phyloP scores from a whole-genome alignment of 106 monocot genomes.

The Acorus gramineus region DNA sequence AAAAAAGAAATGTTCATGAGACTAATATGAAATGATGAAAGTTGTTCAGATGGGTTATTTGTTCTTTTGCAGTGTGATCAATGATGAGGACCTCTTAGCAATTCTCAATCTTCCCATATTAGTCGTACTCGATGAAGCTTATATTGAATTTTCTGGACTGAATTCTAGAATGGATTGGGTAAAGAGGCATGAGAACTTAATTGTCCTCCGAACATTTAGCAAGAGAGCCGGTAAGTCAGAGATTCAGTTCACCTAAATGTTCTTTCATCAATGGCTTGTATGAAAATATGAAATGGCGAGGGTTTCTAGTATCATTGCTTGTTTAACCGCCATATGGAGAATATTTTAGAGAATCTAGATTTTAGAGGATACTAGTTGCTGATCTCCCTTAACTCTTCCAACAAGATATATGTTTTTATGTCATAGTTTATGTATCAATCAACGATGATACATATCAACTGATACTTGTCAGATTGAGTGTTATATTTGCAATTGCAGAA shows the following conservation, averaged over 20 bases:
- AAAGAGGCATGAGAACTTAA: constrained; percentile 92
- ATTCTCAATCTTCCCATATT: constrained; percentile 76
- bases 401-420: no score
- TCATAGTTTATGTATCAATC: no score
- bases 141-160: constrained; percentile 85
- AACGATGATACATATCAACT: no score
- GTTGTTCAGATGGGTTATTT: not conserved
- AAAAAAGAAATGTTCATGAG: not conserved
- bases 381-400: no score
- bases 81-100: constrained; percentile 66
- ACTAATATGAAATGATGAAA: not conserved
- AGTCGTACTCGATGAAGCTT: constrained; percentile 96
- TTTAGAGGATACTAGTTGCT: no score
- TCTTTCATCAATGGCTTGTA: no score
- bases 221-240: constrained; percentile 77
- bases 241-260: not conserved
- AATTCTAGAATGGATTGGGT: constrained; percentile 96
- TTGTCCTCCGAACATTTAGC: constrained; percentile 96
- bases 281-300: no score
- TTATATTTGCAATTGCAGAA: no score
- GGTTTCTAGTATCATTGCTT: no score
- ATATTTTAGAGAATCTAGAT: no score
- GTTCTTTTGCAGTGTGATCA: constrained; percentile 58
- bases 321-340: no score
- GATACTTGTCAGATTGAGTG: no score